These are phyloP conservation scores for Coemansia sp. DNA, from an alignment of 192 early-diverging fungal genomes.

Conservation along the genomic window DNA sequence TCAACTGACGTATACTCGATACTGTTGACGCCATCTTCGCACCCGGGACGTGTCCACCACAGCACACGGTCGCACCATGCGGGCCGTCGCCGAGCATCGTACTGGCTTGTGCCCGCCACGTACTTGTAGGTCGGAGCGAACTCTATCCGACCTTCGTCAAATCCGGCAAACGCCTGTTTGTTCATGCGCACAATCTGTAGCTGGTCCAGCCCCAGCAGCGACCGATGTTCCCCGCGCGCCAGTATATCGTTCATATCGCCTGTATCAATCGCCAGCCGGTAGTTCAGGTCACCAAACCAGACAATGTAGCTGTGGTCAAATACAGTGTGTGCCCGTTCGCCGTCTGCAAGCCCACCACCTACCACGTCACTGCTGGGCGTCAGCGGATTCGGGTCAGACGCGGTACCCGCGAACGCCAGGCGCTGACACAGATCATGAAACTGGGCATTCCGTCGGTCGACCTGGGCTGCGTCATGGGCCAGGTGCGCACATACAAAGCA, in stretches of 20 bases:
- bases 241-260: conserved; percentile 57
- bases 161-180: conserved; percentile 75
- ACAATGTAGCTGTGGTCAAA: conserved; percentile 74
- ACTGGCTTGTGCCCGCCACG: conserved; percentile 73
- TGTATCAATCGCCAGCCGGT: conserved; percentile 71
- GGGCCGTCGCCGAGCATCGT: conserved; percentile 82
- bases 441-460: conserved; percentile 85
- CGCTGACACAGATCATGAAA: conserved; percentile 79
- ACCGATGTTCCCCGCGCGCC: conserved; percentile 54
- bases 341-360: not conserved
- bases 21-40: conserved; percentile 29
- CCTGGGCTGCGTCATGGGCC: conserved; percentile 73
- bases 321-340: conserved; percentile 43
- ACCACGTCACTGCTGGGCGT: conserved; percentile 3
- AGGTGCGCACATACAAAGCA: conserved; percentile 89
- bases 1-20: conserved; percentile 13
- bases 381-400: conserved; percentile 24
- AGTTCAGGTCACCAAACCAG: conserved; percentile 96
- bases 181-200: conserved; percentile 61
- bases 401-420: conserved; percentile 53
- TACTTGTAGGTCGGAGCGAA: conserved; percentile 95
- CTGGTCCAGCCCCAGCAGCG: conserved; percentile 80
- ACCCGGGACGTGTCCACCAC: conserved; percentile 66
- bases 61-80: conserved; percentile 94
- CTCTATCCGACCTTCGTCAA: conserved; percentile 70